Evolutionary conservation across 805 yeast species (phyloP).

Genomic region (Schwanniomyces polymorphus): DNA sequence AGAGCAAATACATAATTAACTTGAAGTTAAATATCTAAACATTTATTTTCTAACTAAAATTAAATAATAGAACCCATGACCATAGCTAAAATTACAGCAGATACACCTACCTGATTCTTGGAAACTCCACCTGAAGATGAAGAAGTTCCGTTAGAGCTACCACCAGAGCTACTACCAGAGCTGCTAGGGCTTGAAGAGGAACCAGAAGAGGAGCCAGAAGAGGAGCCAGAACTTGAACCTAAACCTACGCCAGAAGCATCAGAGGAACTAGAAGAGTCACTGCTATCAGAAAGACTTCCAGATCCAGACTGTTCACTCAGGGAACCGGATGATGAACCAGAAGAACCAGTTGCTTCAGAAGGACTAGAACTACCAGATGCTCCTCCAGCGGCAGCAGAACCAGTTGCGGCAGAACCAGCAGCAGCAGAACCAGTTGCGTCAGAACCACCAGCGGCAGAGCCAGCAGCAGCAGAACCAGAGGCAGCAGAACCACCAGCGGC

Average conservation of each 20-base stretch:
- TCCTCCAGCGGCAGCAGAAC: neutral
- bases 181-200: conserved; percentile 9
- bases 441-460: conserved; percentile 20
- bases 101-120: neutral
- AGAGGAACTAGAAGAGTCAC: conserved; percentile 5
- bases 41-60: neutral
- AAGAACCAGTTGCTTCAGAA: conserved; percentile 2
- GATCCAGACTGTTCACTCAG: neutral
- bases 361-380: conserved; percentile 3
- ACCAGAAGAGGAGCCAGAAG: conserved; percentile 5
- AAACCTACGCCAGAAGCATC: conserved; percentile 1
- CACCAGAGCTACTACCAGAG: conserved; percentile 8
- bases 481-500: neutral
- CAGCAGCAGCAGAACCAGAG: conserved; percentile 17
- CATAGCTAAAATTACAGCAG: neutral
- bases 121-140: neutral
- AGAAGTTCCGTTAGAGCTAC: conserved; percentile 6
- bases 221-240: neutral
- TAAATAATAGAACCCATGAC: neutral
- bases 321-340: neutral
- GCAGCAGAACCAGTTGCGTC: conserved; percentile 3
- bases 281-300: neutral
- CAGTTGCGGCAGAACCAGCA: neutral
- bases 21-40: neutral
- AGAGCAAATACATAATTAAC: neutral